Evolutionary conservation across 768 basidiomycete genomes (phyloP).

Genomic region (Ramaria rubella): DNA sequence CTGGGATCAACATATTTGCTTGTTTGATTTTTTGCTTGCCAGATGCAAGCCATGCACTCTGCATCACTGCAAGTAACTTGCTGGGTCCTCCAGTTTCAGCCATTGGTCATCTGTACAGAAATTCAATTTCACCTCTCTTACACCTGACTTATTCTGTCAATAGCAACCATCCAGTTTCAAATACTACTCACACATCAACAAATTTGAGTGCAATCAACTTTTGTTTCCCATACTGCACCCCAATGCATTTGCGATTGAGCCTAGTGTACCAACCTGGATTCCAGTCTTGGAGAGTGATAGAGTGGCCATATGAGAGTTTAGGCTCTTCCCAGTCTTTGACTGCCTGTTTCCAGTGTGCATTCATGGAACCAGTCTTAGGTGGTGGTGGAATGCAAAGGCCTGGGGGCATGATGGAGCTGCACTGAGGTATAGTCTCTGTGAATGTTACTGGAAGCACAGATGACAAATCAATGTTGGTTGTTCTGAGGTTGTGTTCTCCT

Average conservation of each 20-base stretch:
- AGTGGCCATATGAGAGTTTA: neutral
- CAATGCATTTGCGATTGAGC: neutral
- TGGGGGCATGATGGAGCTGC: neutral
- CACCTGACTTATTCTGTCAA: neutral
- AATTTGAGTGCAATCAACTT: conserved; percentile 6
- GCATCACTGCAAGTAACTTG: neutral
- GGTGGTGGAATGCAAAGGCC: neutral
- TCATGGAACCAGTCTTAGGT: neutral
- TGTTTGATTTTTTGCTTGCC: too few relatives aligned
- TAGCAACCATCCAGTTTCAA: neutral
- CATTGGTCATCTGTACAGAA: neutral
- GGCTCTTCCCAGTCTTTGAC: neutral
- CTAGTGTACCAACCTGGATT: neutral
- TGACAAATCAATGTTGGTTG: neutral
- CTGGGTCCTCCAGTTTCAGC: neutral
- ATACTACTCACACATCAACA: neutral
- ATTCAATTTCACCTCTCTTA: neutral
- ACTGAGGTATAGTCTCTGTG: neutral
- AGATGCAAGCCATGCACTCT: too few relatives aligned
- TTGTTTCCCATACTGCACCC: neutral
- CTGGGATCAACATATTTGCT: too few relatives aligned
- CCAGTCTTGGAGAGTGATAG: neutral
- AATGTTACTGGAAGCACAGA: neutral
- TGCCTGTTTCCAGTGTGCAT: neutral
- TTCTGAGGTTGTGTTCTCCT: neutral